A percentile compares a stretch with the other conserved stretches of the same genome.
These are phyloP conservation scores for Thymus mandschuricus DNA, from an alignment of 257 asterid species.

Conservation along the genomic window DNA sequence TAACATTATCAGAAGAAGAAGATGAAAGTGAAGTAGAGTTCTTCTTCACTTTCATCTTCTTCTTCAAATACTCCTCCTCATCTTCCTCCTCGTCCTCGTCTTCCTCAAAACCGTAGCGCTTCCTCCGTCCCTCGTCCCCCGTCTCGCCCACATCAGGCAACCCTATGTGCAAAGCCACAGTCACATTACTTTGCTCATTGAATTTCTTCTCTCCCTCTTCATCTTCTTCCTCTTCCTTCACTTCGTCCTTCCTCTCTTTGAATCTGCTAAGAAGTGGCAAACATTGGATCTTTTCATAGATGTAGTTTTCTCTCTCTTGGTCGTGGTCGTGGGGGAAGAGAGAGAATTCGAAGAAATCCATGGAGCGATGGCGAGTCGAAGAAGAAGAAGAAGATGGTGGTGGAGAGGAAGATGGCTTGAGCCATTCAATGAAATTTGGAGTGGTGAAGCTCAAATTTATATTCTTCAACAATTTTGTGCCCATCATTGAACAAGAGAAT, in stretches of 20 bases:
- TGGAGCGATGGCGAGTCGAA: conserved; percentile 30
- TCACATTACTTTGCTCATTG: conserved; percentile 38
- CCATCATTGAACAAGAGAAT: conserved; percentile 37
- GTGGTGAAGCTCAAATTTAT: conserved; percentile 50
- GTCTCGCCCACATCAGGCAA: conserved; percentile 51
- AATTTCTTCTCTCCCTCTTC: conserved; percentile 26
- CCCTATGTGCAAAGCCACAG: conserved; percentile 78
- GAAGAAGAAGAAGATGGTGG: conserved; percentile 23
- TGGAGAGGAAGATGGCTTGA: conserved; percentile 50
- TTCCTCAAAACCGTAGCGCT: conserved; percentile 32
- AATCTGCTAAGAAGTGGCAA: conserved; percentile 78
- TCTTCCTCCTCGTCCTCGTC: conserved; percentile 36
- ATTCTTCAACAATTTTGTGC: conserved; percentile 42
- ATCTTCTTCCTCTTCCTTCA: conserved; percentile 41
- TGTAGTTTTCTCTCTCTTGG: not conserved
- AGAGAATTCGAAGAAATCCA: conserved; percentile 59
- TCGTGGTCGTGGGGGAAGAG: conserved; percentile 42
- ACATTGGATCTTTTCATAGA: conserved; percentile 53
- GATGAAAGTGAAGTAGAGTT: not conserved
- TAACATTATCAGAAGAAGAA: conserved; percentile 26
- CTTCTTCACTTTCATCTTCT: conserved; percentile 32
- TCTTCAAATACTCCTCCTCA: conserved; percentile 33
- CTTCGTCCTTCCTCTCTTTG: conserved; percentile 38
- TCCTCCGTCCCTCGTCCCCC: conserved; percentile 17
- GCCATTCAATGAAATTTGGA: conserved; percentile 66